Base-by-base conservation (phyloP, 75 land plant genomes). In the Pseudotsuga menziesii region DNA sequence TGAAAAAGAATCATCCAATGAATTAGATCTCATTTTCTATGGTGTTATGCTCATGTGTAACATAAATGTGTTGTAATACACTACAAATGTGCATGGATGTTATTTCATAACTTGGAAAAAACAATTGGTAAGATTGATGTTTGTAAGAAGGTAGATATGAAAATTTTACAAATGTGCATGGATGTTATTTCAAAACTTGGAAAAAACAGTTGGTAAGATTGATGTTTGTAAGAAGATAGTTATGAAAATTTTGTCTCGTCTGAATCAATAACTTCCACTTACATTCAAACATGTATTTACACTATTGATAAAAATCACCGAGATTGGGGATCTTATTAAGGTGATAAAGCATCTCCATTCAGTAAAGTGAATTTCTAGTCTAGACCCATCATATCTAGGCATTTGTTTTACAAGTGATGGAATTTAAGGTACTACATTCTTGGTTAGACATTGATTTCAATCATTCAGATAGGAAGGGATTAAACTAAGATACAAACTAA, bases 391-490 rank as follows among this genome's bases (percentile, higher is more conserved):
- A 61, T 96, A 81, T 73, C 83, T 85, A 61, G 98, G 93, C 78
- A 85, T 96, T 48, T 96, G 98, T 71, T 96, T 89, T 78, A 83
- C 86, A 25, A 94, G 97, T 61, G 97, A 94, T 57, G 94, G 92
- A 83, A 96, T 83, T 97, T 95, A 80, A 74, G 57, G 58, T 36
- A 54, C 44, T 69, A 20, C 72, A 41, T 69, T n/a, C 52, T 8
- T 44, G 15, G 16, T 15, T 15, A 23, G 19, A 59, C 67, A 26
- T 29, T 66, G 27, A 20, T 59, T 76, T 57, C 39, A 39, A 27
- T 39, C 12, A 12, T 36, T 76, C 8, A 39, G 52, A 32, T 8
- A 66, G 23, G 25, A 39, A 35, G 16, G 71, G 41, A 20, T 76
- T 11, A 25, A n/a, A 36, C n/a, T 23, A 66, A 58, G 12, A 32